These are phyloP conservation scores for Athelia sp. DNA, from an alignment of 1,284 basidiomycete species.

Conservation along the genomic window DNA sequence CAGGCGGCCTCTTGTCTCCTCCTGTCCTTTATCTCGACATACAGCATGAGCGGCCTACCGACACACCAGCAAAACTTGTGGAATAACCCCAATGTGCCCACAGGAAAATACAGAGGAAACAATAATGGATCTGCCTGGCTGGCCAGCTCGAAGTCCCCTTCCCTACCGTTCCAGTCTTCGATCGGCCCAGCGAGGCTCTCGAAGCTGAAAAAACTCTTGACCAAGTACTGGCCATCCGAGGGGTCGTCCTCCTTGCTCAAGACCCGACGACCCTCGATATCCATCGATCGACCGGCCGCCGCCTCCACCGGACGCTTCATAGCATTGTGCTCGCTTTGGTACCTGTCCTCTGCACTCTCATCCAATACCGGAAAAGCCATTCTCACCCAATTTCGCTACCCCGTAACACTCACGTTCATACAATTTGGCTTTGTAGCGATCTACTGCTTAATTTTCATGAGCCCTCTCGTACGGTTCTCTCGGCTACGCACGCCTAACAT, in stretches of 20 bases:
- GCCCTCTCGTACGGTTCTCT: conserved; percentile 63
- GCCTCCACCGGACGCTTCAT: conserved; percentile 42
- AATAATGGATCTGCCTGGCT: conserved; percentile 16
- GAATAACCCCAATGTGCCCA: conserved; percentile 17
- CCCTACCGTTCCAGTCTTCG: conserved; percentile 4
- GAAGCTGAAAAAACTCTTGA: conserved; percentile 15
- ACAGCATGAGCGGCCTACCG: conserved; percentile 9
- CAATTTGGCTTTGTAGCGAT: conserved; percentile 93
- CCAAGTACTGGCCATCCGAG: background rate
- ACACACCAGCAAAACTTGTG: conserved; percentile 6
- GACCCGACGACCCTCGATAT: conserved; percentile 6
- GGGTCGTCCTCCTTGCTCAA: conserved; percentile 7
- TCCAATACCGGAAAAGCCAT: conserved; percentile 90
- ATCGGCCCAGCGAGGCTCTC: conserved; percentile 7
- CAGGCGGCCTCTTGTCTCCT: background rate
- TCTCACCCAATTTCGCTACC: conserved; percentile 81
- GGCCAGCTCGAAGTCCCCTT: conserved; percentile 15
- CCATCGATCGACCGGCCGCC: conserved; percentile 1
- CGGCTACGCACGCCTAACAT: conserved; percentile 66
- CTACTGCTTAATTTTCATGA: conserved; percentile 82
- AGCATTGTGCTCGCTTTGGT: conserved; percentile 76
- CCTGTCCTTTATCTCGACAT: background rate
- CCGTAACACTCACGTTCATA: conserved; percentile 92
- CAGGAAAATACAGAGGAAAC: conserved; percentile 9
- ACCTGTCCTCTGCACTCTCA: conserved; percentile 79